phyloP scores from a whole-genome alignment of 1,139 yeast species.

The Tardiomyces digboiensis region DNA sequence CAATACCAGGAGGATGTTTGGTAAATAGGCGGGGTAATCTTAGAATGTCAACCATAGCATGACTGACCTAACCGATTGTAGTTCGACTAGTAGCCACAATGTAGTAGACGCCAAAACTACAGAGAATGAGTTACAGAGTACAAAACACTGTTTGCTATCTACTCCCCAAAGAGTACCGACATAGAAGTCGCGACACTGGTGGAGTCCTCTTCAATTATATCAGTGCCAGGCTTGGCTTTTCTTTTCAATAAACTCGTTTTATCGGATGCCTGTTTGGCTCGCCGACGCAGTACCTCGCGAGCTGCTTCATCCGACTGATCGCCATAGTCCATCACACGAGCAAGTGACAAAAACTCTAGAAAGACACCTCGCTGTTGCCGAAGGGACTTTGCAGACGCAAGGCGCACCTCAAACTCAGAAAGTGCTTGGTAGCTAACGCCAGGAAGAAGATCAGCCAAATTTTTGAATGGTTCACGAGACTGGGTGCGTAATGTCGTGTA shows the following conservation, averaged over 20 bases:
- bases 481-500: conserved; percentile 66
- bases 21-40: conserved; percentile 30
- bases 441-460: conserved; percentile 30
- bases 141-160: neutral
- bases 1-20: conserved; percentile 97
- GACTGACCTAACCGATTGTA: no score
- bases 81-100: neutral
- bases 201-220: neutral
- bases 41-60: neutral
- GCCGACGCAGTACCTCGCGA: neutral
- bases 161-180: neutral
- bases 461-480: conserved; percentile 32
- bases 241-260: neutral
- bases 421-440: conserved; percentile 29
- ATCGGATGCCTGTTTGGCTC: neutral
- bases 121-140: no score
- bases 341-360: conserved; percentile 47
- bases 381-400: conserved; percentile 52
- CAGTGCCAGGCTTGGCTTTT: neutral
- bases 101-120: no score
- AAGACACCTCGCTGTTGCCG: conserved; percentile 70
- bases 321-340: conserved; percentile 18
- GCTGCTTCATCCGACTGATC: neutral
- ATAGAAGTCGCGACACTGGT: neutral
- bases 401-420: conserved; percentile 46